A percentile compares a stretch with the other conserved stretches of the same genome.
These are phyloP conservation scores for Astrephomene gubernaculifera DNA, from an alignment of 139 green algal species.

Conservation along the genomic window DNA sequence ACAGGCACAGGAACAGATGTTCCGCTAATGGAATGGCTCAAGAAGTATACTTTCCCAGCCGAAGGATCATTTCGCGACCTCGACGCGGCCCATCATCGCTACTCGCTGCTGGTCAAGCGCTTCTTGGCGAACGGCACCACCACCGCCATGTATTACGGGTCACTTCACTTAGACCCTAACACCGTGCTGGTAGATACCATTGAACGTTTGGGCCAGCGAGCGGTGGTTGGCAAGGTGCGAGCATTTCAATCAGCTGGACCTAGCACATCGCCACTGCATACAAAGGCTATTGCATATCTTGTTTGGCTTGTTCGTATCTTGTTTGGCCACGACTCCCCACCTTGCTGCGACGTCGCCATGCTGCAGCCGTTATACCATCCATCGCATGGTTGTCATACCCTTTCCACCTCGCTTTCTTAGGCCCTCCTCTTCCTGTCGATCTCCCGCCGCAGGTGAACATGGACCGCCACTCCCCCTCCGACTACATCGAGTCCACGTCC, in stretches of 20 bases:
- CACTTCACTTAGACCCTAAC: slow-evolving; percentile 65
- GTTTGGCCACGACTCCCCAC: too few species aligned
- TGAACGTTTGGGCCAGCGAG: slow-evolving; percentile 60
- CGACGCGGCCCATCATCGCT: slow-evolving; percentile 32
- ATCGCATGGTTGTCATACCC: too few species aligned
- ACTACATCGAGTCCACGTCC: slow-evolving; percentile 64
- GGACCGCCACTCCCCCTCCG: slow-evolving; percentile 67
- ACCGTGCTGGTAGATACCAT: slow-evolving; percentile 64
- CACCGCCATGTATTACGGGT: slow-evolving; percentile 63
- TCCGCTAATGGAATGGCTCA: slow-evolving; percentile 66
- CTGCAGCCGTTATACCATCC: too few species aligned
- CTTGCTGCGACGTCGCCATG: too few species aligned
- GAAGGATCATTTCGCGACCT: slow-evolving; percentile 55
- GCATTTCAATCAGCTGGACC: background rate
- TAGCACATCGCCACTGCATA: too few species aligned
- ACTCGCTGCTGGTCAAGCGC: slow-evolving; percentile 53
- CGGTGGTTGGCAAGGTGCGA: slow-evolving; percentile 73
- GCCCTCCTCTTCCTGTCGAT: background rate
- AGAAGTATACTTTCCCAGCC: slow-evolving; percentile 62
- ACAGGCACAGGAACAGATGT: slow-evolving; percentile 54
- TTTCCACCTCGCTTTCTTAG: too few species aligned
- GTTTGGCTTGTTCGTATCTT: too few species aligned
- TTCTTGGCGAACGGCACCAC: slow-evolving; percentile 52
- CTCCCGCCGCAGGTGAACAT: slow-evolving; percentile 60
- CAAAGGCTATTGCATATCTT: too few species aligned